Base-by-base conservation (phyloP, 371 early-diverging fungal genomes). In the Mucor mucedo region DNA sequence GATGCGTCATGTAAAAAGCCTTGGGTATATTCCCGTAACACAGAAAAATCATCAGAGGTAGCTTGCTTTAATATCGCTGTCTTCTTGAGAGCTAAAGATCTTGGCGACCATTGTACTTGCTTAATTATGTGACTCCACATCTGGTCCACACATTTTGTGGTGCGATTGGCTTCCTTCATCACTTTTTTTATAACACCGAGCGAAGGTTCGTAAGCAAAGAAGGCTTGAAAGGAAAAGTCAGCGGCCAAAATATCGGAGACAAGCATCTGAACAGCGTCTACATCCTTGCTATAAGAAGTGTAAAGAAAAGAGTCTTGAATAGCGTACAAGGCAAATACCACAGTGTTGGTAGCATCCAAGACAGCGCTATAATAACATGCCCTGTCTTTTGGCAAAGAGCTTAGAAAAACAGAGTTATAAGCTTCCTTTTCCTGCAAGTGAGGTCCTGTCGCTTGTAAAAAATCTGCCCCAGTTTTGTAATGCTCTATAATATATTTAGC, bases 121-220 rank as follows among this genome's bases (percentile, higher is more conserved):
- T 8, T 32, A 16, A 38, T 8, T 5, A 48, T 14, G 9, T 13
- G 32, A 35, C 58, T 48, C 49, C 35, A 27, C 11, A 32, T 13
- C 21, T 14, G 38, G 27, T 47, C 16, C 9, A 33, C 45, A 27
- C 16, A 41, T 33, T 44, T 44, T 21, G 21, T 21, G 21, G 21
- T 21, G 21, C 21, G 21, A 21, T 21, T 21, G 21, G 21, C 21
- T 21, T 21, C 21, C 21, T 21, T 21, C 21, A 21, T 21, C 21
- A 21, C 0, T 21, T 21, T 21, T 21, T 21, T 21, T 21, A 21
- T 21, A 21, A 21, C 21, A 21, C 21, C 21, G 16, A 45, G 32
- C 16, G 44, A 42, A 33, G 58, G 58, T 21, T 57, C 42, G n/a
- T 57, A 57, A 21, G 42, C n/a, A 45, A 44, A 44, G 5, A 57